Evolutionary conservation across 805 yeast species (phyloP).

Genomic region (Candida dendrica): DNA sequence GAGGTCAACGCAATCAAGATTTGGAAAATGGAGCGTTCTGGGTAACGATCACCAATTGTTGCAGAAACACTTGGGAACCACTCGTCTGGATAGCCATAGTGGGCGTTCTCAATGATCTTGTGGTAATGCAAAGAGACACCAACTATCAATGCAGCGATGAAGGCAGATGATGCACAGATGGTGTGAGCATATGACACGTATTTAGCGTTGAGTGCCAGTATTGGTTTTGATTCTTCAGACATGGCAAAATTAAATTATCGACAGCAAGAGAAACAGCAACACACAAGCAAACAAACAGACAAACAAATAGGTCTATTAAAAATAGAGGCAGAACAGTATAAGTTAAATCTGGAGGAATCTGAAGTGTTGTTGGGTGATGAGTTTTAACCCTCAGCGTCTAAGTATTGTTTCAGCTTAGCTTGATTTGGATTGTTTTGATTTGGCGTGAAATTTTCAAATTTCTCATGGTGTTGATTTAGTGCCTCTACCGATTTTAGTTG

Average conservation of each 20-base stretch:
- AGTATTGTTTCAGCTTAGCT: no score
- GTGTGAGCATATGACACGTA: conserved; percentile 69
- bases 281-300: neutral
- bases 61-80: conserved; percentile 99
- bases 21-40: conserved; percentile 91
- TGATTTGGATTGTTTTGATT: no score
- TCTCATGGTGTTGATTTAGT: neutral
- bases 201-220: conserved; percentile 49
- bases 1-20: conserved; percentile 86
- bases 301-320: neutral
- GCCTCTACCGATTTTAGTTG: neutral
- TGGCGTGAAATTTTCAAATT: neutral
- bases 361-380: no score
- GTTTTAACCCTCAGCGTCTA: no score
- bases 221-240: conserved; percentile 4
- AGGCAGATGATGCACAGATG: conserved; percentile 64
- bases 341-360: no score
- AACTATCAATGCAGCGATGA: conserved; percentile 62
- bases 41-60: conserved; percentile 93
- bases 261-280: no score
- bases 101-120: conserved; percentile 82
- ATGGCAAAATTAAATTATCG: neutral
- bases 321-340: no score
- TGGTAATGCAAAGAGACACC: conserved; percentile 77
- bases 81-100: conserved; percentile 90